Evolutionary conservation across 106 monocot species (phyloP), one percentile per base, ranked within the genome.

Genomic region (Allium fistulosum): DNA sequence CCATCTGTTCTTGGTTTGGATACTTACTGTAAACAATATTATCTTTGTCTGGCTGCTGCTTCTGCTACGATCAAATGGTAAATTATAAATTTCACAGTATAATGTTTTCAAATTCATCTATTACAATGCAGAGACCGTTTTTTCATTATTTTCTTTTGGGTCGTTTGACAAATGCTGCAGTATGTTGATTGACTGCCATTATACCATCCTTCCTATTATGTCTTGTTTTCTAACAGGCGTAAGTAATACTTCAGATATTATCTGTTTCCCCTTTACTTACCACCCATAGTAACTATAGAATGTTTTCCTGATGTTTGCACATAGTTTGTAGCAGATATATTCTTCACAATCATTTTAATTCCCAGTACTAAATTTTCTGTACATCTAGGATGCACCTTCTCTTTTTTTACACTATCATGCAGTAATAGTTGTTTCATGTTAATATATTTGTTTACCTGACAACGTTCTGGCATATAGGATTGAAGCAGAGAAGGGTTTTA

Each of bases 1-100:
- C 90, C 90, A 79, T 99, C 99, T 76, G 93, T 83, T 45, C 73
- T 99, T 69, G 99, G 99, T 56, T 73, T 99, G 71, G 99, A 90
- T 76, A 87, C 80, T 53, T 99, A 87, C 27, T 76, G 84, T 69
- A 99, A 99, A 74, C 99, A 93, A 69, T 99, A 99, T 77, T 99
- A 99, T 83, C 93, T 99, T 46, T 99, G 93, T 72, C 79, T 99
- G 13, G 99, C 90, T 66, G 93, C 99, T 22, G 90, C 90, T 62
- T 76, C 93, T 71, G 90, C 90, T 70, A 85, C 85, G 58, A 77
- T 99, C 68, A 99, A 85, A 77, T 99, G 93, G 93, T 99, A 80
- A 50, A 55, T 18, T 26, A 71, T 37, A 37, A 5, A 37, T 37
- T 37, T 37, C 37, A 4, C 37, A 4, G 1, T 37, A 37, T 37